Percentiles rank a stretch among this genome's conserved stretches.
Evolutionary conservation across 2,329 filamentous ascomycete species (phyloP).

Genomic region (Talaromyces verruculosus): DNA sequence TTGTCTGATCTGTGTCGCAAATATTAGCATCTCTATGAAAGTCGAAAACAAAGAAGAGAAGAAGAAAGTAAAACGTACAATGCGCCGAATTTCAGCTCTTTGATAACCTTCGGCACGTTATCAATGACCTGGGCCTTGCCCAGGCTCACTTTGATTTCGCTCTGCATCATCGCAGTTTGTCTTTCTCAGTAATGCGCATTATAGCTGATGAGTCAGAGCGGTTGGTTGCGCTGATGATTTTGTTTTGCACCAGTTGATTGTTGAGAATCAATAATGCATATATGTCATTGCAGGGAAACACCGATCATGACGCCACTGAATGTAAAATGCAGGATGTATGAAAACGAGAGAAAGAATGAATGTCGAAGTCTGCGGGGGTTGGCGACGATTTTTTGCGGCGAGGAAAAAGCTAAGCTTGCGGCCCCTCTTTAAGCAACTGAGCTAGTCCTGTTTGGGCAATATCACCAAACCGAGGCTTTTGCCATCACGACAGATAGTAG

Average conservation of each 20-base stretch:
- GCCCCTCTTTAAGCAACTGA: neutral
- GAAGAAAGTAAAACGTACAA: conserved; percentile 56
- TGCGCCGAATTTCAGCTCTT: conserved; percentile 90
- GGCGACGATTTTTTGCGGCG: conserved; percentile 23
- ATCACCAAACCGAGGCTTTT: neutral
- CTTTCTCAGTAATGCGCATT: conserved; percentile 40
- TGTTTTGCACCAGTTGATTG: neutral
- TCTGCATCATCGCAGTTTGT: conserved; percentile 39
- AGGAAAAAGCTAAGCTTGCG: conserved; percentile 20
- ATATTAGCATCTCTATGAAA: conserved; percentile 11
- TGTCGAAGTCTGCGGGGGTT: conserved; percentile 20
- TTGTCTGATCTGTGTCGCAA: conserved; percentile 69
- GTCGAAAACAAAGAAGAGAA: neutral
- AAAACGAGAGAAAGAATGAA: neutral
- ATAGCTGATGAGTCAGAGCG: conserved; percentile 17
- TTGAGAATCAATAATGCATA: neutral
- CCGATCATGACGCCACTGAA: neutral
- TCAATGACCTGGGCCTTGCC: conserved; percentile 87
- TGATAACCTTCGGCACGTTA: conserved; percentile 85
- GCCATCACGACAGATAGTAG: neutral
- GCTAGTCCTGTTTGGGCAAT: neutral
- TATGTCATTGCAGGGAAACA: neutral
- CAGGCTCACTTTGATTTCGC: conserved; percentile 48
- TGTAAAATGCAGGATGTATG: neutral
- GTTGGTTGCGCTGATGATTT: neutral